These are phyloP conservation scores for Quercus rubra DNA, from an alignment of 306 rosid genomes.

Conservation along the genomic window DNA sequence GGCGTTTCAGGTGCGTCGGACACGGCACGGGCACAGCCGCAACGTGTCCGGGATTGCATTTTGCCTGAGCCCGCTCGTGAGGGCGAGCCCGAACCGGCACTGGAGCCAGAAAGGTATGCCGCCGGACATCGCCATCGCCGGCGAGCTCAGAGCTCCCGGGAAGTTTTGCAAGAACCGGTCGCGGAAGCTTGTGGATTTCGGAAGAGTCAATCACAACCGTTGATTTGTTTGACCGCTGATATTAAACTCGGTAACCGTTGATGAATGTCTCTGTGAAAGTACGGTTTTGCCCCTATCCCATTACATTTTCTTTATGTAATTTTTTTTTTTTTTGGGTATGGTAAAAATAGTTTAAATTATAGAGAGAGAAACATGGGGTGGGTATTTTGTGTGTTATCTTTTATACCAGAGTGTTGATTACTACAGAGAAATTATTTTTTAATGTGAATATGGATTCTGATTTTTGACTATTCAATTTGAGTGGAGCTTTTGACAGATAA, in stretches of 20 bases:
- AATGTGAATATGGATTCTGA: slow-evolving; percentile 20
- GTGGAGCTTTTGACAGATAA: slow-evolving; percentile 12
- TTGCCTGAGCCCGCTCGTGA: slow-evolving; percentile 82
- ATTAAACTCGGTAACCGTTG: slow-evolving; percentile 2
- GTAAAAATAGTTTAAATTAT: neutral
- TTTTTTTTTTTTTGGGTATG: neutral
- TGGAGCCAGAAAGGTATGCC: slow-evolving; percentile 61
- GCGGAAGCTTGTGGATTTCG: slow-evolving; percentile 82
- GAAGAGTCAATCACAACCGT: slow-evolving; percentile 70
- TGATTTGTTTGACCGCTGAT: slow-evolving; percentile 44
- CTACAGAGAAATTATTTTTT: slow-evolving; percentile 2
- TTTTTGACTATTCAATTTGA: slow-evolving; percentile 8
- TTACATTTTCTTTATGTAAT: slow-evolving; percentile 6
- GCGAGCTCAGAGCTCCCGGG: slow-evolving; percentile 41
- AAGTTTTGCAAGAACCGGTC: slow-evolving; percentile 80
- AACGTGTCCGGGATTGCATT: slow-evolving; percentile 62
- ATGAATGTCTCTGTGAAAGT: neutral
- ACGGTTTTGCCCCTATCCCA: slow-evolving; percentile 9
- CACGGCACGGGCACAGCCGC: slow-evolving; percentile 36
- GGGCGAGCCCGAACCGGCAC: slow-evolving; percentile 74
- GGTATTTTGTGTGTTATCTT: slow-evolving; percentile 11
- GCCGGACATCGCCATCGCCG: slow-evolving; percentile 42
- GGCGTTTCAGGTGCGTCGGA: slow-evolving; percentile 38
- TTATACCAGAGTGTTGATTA: slow-evolving; percentile 32
- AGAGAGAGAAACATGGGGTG: neutral